Conservation (phyloP, 345 rosid species). For the Eucalyptus grandis region DNA sequence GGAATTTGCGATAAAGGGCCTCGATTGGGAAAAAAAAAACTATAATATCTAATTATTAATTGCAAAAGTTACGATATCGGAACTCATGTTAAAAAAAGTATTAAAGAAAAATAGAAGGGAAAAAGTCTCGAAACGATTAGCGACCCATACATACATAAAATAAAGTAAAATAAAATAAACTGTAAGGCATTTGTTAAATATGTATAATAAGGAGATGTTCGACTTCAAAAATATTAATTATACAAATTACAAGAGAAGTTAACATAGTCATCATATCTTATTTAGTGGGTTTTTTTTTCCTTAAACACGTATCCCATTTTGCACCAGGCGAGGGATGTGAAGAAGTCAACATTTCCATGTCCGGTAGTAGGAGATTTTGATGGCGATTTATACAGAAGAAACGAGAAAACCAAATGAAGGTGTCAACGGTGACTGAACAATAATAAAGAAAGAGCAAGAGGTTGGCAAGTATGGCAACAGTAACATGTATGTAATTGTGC, state of each 20-base stretch:
- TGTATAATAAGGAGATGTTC: neutral
- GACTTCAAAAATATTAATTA: rapidly evolving
- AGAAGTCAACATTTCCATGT: neutral
- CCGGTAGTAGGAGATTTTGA: no score
- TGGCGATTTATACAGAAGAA: neutral
- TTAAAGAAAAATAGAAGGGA: neutral
- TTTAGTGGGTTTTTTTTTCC: neutral
- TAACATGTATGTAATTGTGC: neutral
- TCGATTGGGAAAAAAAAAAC: neutral
- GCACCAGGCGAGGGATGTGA: neutral
- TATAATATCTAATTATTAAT: neutral
- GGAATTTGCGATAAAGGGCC: neutral
- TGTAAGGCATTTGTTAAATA: neutral
- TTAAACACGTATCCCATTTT: neutral
- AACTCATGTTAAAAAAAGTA: neutral
- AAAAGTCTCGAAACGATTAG: neutral
- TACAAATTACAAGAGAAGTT: neutral
- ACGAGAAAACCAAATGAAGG: neutral
- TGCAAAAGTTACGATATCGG: neutral
- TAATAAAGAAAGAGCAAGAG: neutral
- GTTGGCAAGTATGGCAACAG: neutral
- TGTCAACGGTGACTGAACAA: neutral
- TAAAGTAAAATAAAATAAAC: no score
- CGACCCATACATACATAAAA: neutral
- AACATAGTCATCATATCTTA: neutral